phyloP scores from a whole-genome alignment of 257 asterid genomes.

The Nicotiana tomentosiformis region DNA sequence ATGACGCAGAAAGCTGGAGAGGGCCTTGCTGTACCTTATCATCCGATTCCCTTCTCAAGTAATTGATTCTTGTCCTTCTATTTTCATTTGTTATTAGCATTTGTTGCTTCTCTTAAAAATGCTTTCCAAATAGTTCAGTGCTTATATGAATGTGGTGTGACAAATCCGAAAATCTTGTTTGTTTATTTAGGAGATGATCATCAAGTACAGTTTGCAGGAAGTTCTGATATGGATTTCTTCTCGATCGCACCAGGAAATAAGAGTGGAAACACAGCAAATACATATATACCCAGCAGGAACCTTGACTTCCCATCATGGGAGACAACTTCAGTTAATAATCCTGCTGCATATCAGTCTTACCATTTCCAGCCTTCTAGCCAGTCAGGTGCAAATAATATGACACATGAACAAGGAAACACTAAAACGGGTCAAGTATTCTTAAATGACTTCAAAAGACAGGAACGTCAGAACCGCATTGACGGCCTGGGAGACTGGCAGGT shows the following conservation, averaged over 20 bases:
- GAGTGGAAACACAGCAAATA: slow-evolving; percentile 19
- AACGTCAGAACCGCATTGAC: slow-evolving; percentile 30
- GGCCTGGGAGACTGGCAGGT: slow-evolving; percentile 76
- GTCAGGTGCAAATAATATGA: slow-evolving; percentile 28
- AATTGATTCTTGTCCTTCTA: slow-evolving; percentile 12
- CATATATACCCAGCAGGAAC: slow-evolving; percentile 33
- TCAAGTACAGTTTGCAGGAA: slow-evolving; percentile 48
- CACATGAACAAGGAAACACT: slow-evolving; percentile 47
- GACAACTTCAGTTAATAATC: slow-evolving; percentile 37
- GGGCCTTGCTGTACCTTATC: slow-evolving; percentile 24
- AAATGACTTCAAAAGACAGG: slow-evolving; percentile 34
- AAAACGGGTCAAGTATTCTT: slow-evolving; percentile 37
- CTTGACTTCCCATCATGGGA: slow-evolving; percentile 56
- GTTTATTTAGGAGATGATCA: slow-evolving; percentile 41
- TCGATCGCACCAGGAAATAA: slow-evolving; percentile 30
- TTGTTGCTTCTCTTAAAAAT: not conserved
- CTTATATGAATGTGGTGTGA: slow-evolving; percentile 5
- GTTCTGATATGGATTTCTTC: slow-evolving; percentile 33
- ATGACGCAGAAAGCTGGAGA: slow-evolving; percentile 24
- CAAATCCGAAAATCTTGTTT: slow-evolving; percentile 10
- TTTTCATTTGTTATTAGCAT: not conserved
- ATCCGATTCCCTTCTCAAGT: slow-evolving; percentile 30
- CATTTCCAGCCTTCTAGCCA: slow-evolving; percentile 46
- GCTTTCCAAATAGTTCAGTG: not conserved
- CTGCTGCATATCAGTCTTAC: slow-evolving; percentile 37